Percentiles rank a stretch among this genome's conserved stretches.
phyloP scores from a whole-genome alignment of 2,329 filamentous ascomycete species.

The Cladosporium oxysporum region DNA sequence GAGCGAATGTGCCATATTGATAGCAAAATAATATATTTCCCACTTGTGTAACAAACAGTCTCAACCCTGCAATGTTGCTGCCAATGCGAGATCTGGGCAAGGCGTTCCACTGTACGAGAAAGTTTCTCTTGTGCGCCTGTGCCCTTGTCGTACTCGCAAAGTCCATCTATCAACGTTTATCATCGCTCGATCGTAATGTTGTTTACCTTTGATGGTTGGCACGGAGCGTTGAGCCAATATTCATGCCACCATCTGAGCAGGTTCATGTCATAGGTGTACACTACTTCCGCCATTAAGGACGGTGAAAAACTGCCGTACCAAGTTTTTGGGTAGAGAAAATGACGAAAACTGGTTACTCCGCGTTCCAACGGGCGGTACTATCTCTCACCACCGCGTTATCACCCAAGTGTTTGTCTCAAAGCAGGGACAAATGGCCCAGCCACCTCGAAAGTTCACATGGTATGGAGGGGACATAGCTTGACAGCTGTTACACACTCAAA shows the following conservation, averaged over 20 bases:
- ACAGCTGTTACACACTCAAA: background rate
- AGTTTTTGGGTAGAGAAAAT: background rate
- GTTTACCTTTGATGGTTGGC: background rate
- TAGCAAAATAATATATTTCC: background rate
- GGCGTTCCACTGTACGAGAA: background rate
- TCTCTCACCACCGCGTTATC: background rate
- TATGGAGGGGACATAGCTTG: background rate
- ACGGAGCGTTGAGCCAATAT: background rate
- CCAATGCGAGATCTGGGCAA: background rate
- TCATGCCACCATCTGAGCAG: background rate
- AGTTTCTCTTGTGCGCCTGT: background rate
- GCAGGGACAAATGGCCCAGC: background rate
- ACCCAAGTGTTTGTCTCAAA: background rate
- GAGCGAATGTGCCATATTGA: background rate
- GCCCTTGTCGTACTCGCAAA: background rate
- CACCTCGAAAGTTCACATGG: background rate
- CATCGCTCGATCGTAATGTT: background rate
- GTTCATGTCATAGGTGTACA: background rate
- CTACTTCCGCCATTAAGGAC: background rate
- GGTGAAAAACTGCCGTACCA: background rate
- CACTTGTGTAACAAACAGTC: background rate
- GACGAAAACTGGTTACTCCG: background rate
- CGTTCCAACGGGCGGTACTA: constrained; percentile 1
- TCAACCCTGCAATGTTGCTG: background rate
- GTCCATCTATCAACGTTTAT: background rate